Evolutionary conservation across 768 basidiomycete species (phyloP).

Genomic region (Plicaturopsis crispa): DNA sequence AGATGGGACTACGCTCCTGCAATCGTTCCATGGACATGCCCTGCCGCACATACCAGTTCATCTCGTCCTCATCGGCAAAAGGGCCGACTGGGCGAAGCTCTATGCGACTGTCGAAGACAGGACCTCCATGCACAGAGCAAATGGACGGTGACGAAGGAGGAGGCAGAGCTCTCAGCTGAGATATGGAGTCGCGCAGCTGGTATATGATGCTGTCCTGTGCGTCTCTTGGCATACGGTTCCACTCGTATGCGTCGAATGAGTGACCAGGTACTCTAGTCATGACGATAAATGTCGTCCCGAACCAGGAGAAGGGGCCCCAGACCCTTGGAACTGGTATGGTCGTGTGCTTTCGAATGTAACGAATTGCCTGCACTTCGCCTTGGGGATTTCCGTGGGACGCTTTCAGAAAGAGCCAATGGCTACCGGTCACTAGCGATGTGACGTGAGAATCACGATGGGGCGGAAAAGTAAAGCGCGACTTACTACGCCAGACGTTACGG

Average conservation of each 20-base stretch:
- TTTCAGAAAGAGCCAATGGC: too few species aligned
- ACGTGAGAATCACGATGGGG: too few species aligned
- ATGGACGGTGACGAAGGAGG: background rate
- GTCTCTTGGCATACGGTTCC: background rate
- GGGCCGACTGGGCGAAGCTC: background rate
- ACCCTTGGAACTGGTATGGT: background rate
- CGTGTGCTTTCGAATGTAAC: background rate
- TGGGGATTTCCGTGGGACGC: too few species aligned
- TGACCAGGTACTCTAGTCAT: background rate
- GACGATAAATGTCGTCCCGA: background rate
- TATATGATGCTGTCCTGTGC: background rate
- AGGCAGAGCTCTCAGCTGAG: background rate
- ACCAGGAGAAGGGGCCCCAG: background rate
- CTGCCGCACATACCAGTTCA: background rate
- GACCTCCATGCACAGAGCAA: background rate
- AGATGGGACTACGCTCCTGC: background rate
- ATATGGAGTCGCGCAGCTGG: background rate
- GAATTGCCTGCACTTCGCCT: too few species aligned
- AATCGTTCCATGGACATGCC: background rate
- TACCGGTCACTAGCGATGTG: too few species aligned
- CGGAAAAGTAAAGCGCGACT: too few species aligned
- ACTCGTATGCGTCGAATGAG: background rate
- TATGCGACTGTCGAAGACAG: background rate
- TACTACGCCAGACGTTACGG: too few species aligned
- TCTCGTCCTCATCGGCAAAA: background rate